These are phyloP conservation scores for Ascochyta lentis DNA, from an alignment of 2,329 filamentous ascomycete species.

Conservation along the genomic window DNA sequence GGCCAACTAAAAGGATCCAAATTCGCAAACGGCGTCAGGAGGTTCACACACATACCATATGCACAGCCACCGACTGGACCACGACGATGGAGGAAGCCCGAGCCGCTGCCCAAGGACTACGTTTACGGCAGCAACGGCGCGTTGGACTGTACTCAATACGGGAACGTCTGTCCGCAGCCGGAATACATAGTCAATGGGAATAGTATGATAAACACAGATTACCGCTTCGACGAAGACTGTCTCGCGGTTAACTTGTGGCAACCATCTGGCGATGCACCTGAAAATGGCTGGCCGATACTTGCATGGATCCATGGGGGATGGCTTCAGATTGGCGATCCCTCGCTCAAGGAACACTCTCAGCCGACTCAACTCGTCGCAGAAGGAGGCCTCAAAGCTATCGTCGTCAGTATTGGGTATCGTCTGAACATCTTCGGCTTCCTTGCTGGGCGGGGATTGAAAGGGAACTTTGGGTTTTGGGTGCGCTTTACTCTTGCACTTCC, in stretches of 20 bases:
- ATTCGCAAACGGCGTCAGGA: conserved; percentile 7
- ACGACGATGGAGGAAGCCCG: conserved; percentile 10
- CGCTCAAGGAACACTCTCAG: conserved; percentile 6
- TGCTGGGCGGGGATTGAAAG: conserved; percentile 10
- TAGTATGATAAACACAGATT: conserved; percentile 7
- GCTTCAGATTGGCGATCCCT: conserved; percentile 12
- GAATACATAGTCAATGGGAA: conserved; percentile 6
- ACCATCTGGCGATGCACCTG: conserved; percentile 4
- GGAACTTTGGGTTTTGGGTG: conserved; percentile 15
- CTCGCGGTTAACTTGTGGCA: conserved; percentile 12
- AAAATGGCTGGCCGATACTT: conserved; percentile 12
- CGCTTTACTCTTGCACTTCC: neutral
- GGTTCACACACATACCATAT: conserved; percentile 12
- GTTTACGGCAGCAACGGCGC: conserved; percentile 6
- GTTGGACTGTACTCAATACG: conserved; percentile 9
- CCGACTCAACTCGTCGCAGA: conserved; percentile 14
- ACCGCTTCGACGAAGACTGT: conserved; percentile 9
- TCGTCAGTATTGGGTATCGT: conserved; percentile 14
- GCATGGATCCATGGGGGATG: conserved; percentile 13
- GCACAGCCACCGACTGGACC: conserved; percentile 3
- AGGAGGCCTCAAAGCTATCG: conserved; percentile 9
- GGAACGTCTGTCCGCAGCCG: conserved; percentile 12
- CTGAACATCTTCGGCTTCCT: conserved; percentile 18
- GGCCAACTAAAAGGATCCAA: conserved; percentile 4
- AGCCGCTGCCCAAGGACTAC: conserved; percentile 5